These are phyloP conservation scores for Dalbergia oliveri DNA, from an alignment of 306 rosid species.

Conservation along the genomic window DNA sequence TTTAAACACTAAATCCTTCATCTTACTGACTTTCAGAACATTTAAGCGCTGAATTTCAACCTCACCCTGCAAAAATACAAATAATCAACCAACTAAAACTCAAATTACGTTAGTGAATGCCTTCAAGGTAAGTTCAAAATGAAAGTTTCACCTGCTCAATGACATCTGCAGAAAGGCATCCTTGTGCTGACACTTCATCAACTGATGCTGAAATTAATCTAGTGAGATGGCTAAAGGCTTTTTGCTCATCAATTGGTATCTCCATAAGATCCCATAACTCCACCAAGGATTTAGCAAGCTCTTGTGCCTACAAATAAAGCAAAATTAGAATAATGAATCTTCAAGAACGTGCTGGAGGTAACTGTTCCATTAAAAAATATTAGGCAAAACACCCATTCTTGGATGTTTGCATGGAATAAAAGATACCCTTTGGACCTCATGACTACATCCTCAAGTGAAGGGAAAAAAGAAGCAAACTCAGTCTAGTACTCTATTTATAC, in stretches of 20 bases:
- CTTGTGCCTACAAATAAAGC: constrained; percentile 64
- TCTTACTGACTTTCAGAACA: constrained; percentile 81
- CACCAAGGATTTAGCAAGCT: constrained; percentile 59
- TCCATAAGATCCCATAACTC: constrained; percentile 92
- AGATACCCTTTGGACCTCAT: not conserved
- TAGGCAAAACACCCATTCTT: constrained; percentile 16
- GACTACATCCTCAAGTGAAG: not conserved
- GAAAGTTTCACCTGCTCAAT: constrained; percentile 72
- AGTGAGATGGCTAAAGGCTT: constrained; percentile 66
- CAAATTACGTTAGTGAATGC: constrained; percentile 17
- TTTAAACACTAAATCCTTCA: constrained; percentile 83
- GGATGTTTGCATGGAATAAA: constrained; percentile 1
- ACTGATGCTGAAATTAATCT: constrained; percentile 67
- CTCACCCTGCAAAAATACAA: constrained; percentile 60
- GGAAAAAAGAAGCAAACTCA: constrained; percentile 21
- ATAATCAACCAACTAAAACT: constrained; percentile 25
- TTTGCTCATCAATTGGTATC: constrained; percentile 67
- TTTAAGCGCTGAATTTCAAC: constrained; percentile 77
- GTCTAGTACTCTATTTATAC: not conserved
- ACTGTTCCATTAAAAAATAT: constrained; percentile 5
- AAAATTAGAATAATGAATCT: constrained; percentile 35
- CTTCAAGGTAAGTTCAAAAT: constrained; percentile 29
- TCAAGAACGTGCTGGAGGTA: constrained; percentile 28
- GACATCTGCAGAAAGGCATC: constrained; percentile 73
- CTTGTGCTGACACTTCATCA: constrained; percentile 72